phyloP scores from a whole-genome alignment of 1,139 yeast genomes.

The Kodamaea ohmeri region DNA sequence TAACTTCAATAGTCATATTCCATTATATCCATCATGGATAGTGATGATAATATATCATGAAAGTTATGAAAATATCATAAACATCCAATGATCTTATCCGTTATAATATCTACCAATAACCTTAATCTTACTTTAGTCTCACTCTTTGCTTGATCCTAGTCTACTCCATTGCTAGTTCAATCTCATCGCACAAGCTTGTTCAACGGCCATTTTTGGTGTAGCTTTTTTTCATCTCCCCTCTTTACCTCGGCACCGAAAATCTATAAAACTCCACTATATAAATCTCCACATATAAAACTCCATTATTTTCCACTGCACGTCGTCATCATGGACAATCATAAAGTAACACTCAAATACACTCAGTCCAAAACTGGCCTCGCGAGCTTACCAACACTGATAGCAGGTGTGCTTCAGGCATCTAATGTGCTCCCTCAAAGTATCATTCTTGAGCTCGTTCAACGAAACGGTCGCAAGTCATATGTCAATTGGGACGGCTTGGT shows the following conservation, averaged over 20 bases:
- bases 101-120: no score
- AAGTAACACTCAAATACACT: slow-evolving; percentile 28
- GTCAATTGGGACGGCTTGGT: slow-evolving; percentile 87
- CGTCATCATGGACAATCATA: slow-evolving; percentile 38
- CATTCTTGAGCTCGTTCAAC: slow-evolving; percentile 44
- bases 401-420: slow-evolving; percentile 49
- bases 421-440: slow-evolving; percentile 61
- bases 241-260: background rate
- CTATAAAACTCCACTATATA: background rate
- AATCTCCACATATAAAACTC: background rate
- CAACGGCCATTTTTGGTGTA: no score
- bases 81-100: no score
- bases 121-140: no score
- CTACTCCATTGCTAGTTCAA: no score
- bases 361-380: slow-evolving; percentile 53
- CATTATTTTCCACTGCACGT: background rate
- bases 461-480: slow-evolving; percentile 32
- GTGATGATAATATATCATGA: no score
- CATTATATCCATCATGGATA: no score
- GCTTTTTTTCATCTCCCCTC: background rate
- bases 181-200: no score
- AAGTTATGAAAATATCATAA: no score
- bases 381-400: slow-evolving; percentile 54
- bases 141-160: no score
- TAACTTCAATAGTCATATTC: background rate